A percentile compares a stretch with the other conserved stretches of the same genome.
Evolutionary conservation across 257 asterid genomes (phyloP).

Genomic region (Dorcoceras hygrometricum): DNA sequence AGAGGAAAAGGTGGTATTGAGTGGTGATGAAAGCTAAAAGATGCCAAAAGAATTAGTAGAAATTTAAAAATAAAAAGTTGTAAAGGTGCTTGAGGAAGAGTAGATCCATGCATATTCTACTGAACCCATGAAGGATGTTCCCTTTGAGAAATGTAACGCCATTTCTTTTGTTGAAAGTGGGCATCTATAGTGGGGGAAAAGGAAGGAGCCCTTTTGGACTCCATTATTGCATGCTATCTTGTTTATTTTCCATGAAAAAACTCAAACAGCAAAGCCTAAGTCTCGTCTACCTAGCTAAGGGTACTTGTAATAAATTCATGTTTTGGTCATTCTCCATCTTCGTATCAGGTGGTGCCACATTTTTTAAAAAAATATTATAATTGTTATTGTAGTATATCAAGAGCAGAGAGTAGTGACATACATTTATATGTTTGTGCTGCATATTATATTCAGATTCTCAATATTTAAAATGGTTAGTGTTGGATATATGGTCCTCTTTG

Average conservation of each 20-base stretch:
- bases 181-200: constrained; percentile 60
- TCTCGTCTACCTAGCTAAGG: background rate
- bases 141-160: constrained; percentile 42
- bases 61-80: constrained; percentile 9
- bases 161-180: constrained; percentile 27
- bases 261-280: constrained; percentile 20
- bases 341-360: too few species aligned
- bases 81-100: constrained; percentile 22
- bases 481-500: background rate
- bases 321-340: too few species aligned
- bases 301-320: background rate
- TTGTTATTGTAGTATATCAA: too few species aligned
- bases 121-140: constrained; percentile 41
- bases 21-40: constrained; percentile 47
- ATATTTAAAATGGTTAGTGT: too few species aligned
- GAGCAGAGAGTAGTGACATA: too few species aligned
- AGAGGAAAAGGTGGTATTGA: constrained; percentile 49
- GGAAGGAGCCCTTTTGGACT: constrained; percentile 43
- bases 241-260: constrained; percentile 50
- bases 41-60: constrained; percentile 10
- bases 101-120: constrained; percentile 76
- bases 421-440: background rate
- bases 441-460: background rate
- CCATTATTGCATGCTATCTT: constrained; percentile 40
- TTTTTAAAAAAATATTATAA: too few species aligned